These are phyloP conservation scores for Trichoderma sp. DNA, from an alignment of 2,329 filamentous ascomycete genomes.

Conservation along the genomic window DNA sequence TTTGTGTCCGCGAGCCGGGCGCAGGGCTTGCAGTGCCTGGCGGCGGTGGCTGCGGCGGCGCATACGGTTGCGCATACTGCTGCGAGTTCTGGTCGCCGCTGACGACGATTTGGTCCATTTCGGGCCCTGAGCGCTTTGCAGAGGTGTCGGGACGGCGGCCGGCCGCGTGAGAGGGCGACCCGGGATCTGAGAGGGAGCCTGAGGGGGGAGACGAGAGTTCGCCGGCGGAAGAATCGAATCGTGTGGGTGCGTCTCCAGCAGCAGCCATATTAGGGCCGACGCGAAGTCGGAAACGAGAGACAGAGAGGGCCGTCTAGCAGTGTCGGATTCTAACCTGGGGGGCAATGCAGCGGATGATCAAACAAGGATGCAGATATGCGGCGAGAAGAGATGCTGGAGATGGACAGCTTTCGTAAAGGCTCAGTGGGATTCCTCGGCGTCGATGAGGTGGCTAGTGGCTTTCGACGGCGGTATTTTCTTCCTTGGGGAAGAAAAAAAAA, in stretches of 20 bases:
- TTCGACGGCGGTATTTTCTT: neutral
- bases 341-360: neutral
- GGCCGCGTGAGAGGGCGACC: slow-evolving; percentile 46
- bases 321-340: slow-evolving; percentile 6
- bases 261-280: slow-evolving; percentile 33
- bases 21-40: slow-evolving; percentile 27
- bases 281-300: slow-evolving; percentile 3
- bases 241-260: slow-evolving; percentile 40
- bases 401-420: neutral
- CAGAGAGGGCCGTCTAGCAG: neutral
- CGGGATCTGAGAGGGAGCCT: slow-evolving; percentile 52
- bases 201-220: slow-evolving; percentile 56
- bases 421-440: neutral
- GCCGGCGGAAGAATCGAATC: slow-evolving; percentile 51
- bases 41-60: slow-evolving; percentile 36
- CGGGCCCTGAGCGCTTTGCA: slow-evolving; percentile 29
- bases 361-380: neutral
- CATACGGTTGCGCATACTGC: slow-evolving; percentile 32
- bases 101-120: slow-evolving; percentile 55
- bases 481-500: neutral
- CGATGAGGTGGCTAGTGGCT: neutral
- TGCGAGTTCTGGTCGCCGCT: slow-evolving; percentile 38
- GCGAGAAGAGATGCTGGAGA: neutral
- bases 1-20: slow-evolving; percentile 24
- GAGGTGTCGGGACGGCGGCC: slow-evolving; percentile 32